phyloP scores from a whole-genome alignment of 176 grass and related monocot genomes.

The Oryza brachyantha region DNA sequence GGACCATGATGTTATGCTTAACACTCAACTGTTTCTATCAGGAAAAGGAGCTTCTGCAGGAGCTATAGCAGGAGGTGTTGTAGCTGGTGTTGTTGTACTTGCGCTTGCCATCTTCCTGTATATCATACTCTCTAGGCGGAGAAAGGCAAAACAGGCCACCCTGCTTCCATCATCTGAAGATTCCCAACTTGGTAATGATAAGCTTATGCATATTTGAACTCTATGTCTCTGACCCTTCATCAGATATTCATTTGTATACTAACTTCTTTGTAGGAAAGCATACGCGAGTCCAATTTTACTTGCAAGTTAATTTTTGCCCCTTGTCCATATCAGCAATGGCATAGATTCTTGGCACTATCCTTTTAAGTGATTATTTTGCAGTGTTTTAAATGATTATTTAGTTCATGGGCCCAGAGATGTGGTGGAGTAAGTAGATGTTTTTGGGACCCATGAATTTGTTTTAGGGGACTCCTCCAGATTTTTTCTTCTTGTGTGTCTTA shows the following conservation, averaged over 20 bases:
- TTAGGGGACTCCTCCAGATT: background rate
- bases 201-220: background rate
- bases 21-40: slow-evolving; percentile 10
- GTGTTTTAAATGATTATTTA: background rate
- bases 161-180: slow-evolving; percentile 60
- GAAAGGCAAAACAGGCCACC: slow-evolving; percentile 41
- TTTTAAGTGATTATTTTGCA: background rate
- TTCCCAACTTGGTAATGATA: slow-evolving; percentile 49
- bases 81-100: slow-evolving; percentile 42
- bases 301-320: background rate
- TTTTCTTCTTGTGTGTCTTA: background rate
- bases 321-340: background rate
- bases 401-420: background rate
- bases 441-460: slow-evolving; percentile 3
- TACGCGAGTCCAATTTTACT: background rate
- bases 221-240: background rate
- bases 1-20: slow-evolving; percentile 23
- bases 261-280: background rate
- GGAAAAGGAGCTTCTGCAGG: slow-evolving; percentile 32
- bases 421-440: background rate
- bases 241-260: background rate
- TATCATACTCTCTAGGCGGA: slow-evolving; percentile 56
- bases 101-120: slow-evolving; percentile 32
- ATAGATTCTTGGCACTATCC: background rate
- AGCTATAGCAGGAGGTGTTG: slow-evolving; percentile 74